Evolutionary conservation across 768 basidiomycete species (phyloP).

Genomic region (Suillus bovinus): DNA sequence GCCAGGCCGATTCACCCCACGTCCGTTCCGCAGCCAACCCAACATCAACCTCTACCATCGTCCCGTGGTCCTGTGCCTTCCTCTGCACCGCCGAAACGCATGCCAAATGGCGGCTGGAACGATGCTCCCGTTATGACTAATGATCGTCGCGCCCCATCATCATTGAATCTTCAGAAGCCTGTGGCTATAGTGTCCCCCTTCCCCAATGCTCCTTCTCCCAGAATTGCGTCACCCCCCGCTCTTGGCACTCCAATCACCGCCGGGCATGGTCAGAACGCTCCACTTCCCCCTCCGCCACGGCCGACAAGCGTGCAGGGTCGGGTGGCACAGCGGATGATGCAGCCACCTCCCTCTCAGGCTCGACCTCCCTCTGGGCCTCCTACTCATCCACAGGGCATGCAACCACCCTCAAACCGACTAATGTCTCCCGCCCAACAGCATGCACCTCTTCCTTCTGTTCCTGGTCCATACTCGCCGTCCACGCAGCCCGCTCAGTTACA

Average conservation of each 20-base stretch:
- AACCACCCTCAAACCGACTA: slow-evolving; percentile 44
- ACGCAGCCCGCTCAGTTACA: slow-evolving; percentile 30
- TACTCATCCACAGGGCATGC: slow-evolving; percentile 31
- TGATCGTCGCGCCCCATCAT: slow-evolving; percentile 52
- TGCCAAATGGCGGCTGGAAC: slow-evolving; percentile 87
- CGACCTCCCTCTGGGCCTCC: slow-evolving; percentile 34
- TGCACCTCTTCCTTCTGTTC: slow-evolving; percentile 36
- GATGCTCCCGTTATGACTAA: slow-evolving; percentile 67
- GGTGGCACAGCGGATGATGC: slow-evolving; percentile 38
- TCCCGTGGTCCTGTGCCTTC: slow-evolving; percentile 45
- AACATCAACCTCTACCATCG: slow-evolving; percentile 39
- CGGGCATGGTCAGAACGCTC: slow-evolving; percentile 25
- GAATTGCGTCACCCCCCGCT: slow-evolving; percentile 40
- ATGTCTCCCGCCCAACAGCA: slow-evolving; percentile 49
- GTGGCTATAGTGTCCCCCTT: slow-evolving; percentile 86
- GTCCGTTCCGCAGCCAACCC: slow-evolving; percentile 40
- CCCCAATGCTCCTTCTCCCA: slow-evolving; percentile 57
- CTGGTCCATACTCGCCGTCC: slow-evolving; percentile 33
- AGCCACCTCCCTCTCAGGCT: slow-evolving; percentile 36
- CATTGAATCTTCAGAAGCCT: slow-evolving; percentile 51
- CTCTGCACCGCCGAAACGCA: slow-evolving; percentile 59
- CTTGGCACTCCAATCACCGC: slow-evolving; percentile 47
- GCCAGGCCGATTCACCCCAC: slow-evolving; percentile 23
- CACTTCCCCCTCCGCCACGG: slow-evolving; percentile 52
- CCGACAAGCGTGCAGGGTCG: slow-evolving; percentile 41